Percentiles rank a stretch among this genome's conserved stretches.
Evolutionary conservation across 2,329 filamentous ascomycete genomes (phyloP).

Genomic region (Clarireedia sp.): DNA sequence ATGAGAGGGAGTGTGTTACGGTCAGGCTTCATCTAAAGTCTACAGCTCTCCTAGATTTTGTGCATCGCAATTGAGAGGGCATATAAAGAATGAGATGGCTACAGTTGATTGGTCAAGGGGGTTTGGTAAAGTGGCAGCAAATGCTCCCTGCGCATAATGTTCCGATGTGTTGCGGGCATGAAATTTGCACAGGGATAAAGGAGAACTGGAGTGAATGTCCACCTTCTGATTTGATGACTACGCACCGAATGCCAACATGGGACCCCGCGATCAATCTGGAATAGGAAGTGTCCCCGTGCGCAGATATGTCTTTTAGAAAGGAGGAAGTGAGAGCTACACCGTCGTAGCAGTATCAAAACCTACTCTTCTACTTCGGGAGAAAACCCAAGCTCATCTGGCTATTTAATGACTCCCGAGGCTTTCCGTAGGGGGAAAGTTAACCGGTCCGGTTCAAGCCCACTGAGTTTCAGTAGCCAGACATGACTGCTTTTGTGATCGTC

Average conservation of each 20-base stretch:
- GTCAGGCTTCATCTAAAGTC: no score
- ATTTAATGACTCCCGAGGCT: no score
- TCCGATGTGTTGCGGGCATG: neutral
- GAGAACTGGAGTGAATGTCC: neutral
- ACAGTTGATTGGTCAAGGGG: neutral
- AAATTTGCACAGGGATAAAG: neutral
- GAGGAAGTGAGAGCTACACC: neutral
- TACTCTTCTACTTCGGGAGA: no score
- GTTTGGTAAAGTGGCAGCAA: conserved; percentile 2
- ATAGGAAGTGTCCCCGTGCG: neutral
- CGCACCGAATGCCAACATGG: neutral
- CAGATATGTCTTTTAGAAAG: neutral
- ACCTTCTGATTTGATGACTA: neutral
- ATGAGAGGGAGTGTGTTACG: no score
- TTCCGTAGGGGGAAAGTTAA: no score
- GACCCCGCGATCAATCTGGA: neutral
- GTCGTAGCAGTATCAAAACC: no score
- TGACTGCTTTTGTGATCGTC: no score
- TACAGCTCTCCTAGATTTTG: no score
- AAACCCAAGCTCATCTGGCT: no score
- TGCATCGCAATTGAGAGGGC: neutral
- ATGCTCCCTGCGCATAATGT: conserved; percentile 1
- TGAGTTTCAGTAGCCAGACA: no score
- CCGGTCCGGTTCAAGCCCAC: no score
- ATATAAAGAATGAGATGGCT: neutral